Evolutionary conservation across 1,284 basidiomycete genomes (phyloP), one percentile per base, ranked within the genome.

Genomic region (Cutaneotrichosporon cyanovorans): DNA sequence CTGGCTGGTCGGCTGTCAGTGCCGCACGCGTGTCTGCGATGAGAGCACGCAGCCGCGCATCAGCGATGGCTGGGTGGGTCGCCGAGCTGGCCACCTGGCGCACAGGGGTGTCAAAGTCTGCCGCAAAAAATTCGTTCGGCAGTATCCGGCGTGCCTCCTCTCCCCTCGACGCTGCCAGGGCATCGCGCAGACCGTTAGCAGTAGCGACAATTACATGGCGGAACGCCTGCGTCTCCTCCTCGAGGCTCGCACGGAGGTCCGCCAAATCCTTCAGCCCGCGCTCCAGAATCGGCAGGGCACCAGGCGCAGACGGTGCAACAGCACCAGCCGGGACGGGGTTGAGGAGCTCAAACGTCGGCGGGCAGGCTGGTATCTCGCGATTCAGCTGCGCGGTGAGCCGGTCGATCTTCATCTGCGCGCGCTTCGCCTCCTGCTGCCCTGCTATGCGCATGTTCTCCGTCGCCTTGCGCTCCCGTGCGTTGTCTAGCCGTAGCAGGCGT

Each of bases 371-470:
- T 37, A 39, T 37, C 40, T 3, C 77, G 77, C 71, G 53, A 84
- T 76, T 73, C 80, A 86, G 85, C 53, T 82, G 81, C 33, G 85
- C 84, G n/a, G 80, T 60, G 57, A 86, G 80, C 22, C 81, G 78
- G 58, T 90, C 87, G 23, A 84, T 71, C 45, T 90, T 87, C 56
- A 83, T 81, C 59, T 93, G 87, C 3, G 59, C 49, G 45, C 71
- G 86, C 76, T 84, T 88, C 23, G 85, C 67, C 60, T 91, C 88
- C 31, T 80, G 77, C 60, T 81, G 40, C 6, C 71, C 72, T 30
- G 71, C 70, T 0, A 65, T 57, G 23, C 66, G 50, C 8, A 73
- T 61, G n/a, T 57, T 56, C 3, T 71, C 61, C 21, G 72, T 25
- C 8, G 69, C 70, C 42, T 68, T 69, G 31, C 63, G 56, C 0